Conservation (phyloP, 495 filamentous ascomycete species). For the Beverwykella pulmonaria region DNA sequence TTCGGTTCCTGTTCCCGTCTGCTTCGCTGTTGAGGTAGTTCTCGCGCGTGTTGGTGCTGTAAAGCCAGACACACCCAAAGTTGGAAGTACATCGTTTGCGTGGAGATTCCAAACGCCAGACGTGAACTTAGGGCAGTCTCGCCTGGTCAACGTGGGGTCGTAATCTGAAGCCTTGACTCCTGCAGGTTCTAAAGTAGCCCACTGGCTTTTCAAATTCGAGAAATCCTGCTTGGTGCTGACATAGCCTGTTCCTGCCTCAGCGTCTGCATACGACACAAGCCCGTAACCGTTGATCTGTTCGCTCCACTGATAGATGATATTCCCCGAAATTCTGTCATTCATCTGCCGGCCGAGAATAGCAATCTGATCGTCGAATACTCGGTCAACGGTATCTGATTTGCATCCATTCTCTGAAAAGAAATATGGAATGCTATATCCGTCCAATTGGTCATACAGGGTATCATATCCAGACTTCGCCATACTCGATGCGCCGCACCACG, state of each 20-base stretch:
- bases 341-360: slow-evolving; percentile 25
- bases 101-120: slow-evolving; percentile 5
- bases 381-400: neutral
- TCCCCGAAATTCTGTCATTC: slow-evolving; percentile 25
- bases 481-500: slow-evolving; percentile 19
- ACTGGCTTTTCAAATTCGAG: slow-evolving; percentile 7
- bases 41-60: slow-evolving; percentile 10
- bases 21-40: neutral
- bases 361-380: slow-evolving; percentile 15
- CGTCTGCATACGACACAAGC: slow-evolving; percentile 6
- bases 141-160: slow-evolving; percentile 9
- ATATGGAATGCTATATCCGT: slow-evolving; percentile 25
- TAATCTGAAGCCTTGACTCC: slow-evolving; percentile 18
- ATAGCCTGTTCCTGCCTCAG: neutral
- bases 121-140: slow-evolving; percentile 9
- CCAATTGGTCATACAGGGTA: slow-evolving; percentile 3
- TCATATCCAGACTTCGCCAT: slow-evolving; percentile 25
- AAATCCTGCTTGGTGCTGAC: slow-evolving; percentile 5
- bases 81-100: slow-evolving; percentile 9
- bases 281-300: slow-evolving; percentile 24
- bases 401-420: slow-evolving; percentile 31
- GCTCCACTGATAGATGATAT: slow-evolving; percentile 33
- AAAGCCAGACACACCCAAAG: slow-evolving; percentile 5
- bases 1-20: neutral
- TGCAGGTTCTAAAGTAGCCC: slow-evolving; percentile 17